Base-by-base conservation (phyloP, 176 grass and related monocot species). In the Triticum dicoccoides region DNA sequence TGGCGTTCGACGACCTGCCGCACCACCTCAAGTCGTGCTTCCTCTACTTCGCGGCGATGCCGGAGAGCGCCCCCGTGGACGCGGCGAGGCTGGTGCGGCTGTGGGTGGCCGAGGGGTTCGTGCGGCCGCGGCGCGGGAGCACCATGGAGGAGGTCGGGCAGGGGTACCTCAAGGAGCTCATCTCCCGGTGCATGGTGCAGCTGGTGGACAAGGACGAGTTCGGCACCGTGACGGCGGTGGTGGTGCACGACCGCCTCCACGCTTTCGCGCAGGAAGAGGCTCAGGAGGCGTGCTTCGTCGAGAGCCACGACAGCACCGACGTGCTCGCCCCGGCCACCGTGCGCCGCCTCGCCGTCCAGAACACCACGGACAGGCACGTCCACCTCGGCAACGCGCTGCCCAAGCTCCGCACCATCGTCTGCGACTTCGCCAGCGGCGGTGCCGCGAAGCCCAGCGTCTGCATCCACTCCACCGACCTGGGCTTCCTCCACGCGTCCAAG, bases 21-120 rank as follows among this genome's bases (percentile, higher is more conserved):
- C 88, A 94, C 87, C 86, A 94, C 86, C 83, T 94, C 79, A 94
- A 91, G 65, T 91, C 92, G 4, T 91, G 92, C 73, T 94, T 91
- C 76, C 75, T 93, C 7, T 93, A 93, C 84, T 78, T 93, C 23
- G 89, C 89, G 25, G 82, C 73, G 3, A 84, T 86, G 71, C 78
- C 72, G 1, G 88, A 93, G 68, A 76, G 80, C 29, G 61, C 76
- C 0, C 6, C 20, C 2, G 75, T 93, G 39, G 79, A 82, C 25
- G 83, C 83, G 7, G 13, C 35, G n/a, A 65, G 80, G 25, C 65
- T 94, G 67, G 82, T 94, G 59, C 73, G 89, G 12, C 84, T 89
- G 69, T 91, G 89, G 92, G 78, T 87, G 4, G 92, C 92, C 1
- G 89, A 94, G 64, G 92, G 92, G 15, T 89, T 91, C 18, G 81